Conservation (phyloP, 2,329 filamentous ascomycete species). For the Phaeophleospora eucalypticola region DNA sequence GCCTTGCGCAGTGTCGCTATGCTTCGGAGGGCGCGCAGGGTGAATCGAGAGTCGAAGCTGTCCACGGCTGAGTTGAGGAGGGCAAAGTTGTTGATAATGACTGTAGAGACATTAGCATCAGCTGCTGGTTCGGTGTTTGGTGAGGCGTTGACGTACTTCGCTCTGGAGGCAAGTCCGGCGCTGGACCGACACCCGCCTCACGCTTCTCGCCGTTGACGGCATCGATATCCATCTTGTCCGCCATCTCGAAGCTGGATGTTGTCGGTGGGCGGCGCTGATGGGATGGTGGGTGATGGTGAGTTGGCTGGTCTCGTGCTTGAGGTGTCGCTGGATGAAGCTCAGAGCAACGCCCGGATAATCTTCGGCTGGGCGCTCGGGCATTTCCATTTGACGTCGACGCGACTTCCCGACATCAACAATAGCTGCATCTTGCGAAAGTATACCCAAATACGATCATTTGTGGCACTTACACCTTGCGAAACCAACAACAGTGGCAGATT, state of each 20-base stretch:
- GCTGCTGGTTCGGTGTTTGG: conserved; percentile 7
- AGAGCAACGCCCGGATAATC: neutral
- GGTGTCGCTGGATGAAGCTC: conserved; percentile 13
- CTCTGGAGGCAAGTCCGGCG: conserved; percentile 29
- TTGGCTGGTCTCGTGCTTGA: conserved; percentile 15
- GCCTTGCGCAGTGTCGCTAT: conserved; percentile 95
- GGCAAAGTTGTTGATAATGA: conserved; percentile 91
- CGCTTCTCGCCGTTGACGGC: conserved; percentile 38
- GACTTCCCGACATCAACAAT: conserved; percentile 1
- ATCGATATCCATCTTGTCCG: conserved; percentile 47
- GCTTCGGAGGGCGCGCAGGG: conserved; percentile 85
- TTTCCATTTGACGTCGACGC: neutral
- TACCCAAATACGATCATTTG: no score
- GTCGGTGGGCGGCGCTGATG: conserved; percentile 6
- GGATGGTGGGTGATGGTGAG: conserved; percentile 10
- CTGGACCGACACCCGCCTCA: conserved; percentile 38
- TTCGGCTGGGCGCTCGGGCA: neutral
- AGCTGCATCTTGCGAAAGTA: no score
- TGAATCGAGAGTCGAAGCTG: conserved; percentile 92
- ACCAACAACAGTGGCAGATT: no score
- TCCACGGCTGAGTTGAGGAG: conserved; percentile 87
- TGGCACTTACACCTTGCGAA: no score
- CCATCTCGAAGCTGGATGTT: conserved; percentile 34
- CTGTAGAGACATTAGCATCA: conserved; percentile 46
- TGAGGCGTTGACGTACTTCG: conserved; percentile 28